phyloP scores from a whole-genome alignment of 768 basidiomycete species.

The Rossbeevera mucosa region DNA sequence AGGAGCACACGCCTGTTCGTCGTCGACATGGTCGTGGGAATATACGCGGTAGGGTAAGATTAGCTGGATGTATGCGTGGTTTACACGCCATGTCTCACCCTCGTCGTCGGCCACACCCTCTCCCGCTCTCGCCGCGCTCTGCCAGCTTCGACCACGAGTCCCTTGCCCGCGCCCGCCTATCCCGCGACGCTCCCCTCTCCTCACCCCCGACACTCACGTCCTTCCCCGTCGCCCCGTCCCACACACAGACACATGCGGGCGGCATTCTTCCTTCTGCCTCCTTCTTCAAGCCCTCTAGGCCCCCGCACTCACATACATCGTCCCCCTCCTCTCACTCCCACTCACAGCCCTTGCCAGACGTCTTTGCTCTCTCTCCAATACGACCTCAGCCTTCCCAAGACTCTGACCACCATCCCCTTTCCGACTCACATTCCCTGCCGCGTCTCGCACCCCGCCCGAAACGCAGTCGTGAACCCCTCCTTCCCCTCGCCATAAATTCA shows the following conservation, averaged over 20 bases:
- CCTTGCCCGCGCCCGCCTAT: neutral
- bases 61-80: neutral
- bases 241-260: conserved; percentile 65
- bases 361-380: conserved; percentile 40
- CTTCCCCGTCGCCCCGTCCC: conserved; percentile 38
- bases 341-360: conserved; percentile 26
- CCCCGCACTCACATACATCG: conserved; percentile 44
- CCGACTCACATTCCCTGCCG: conserved; percentile 22
- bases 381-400: conserved; percentile 36
- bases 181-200: conserved; percentile 21
- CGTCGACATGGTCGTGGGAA: conserved; percentile 17
- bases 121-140: neutral
- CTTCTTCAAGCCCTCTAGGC: conserved; percentile 71
- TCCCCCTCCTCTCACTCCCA: conserved; percentile 30
- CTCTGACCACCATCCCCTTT: conserved; percentile 35
- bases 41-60: neutral
- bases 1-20: conserved; percentile 34
- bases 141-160: conserved; percentile 18
- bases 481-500: conserved; percentile 40
- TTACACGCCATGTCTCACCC: neutral
- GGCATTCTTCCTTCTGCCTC: conserved; percentile 76
- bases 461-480: conserved; percentile 68
- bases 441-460: conserved; percentile 43
- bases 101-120: conserved; percentile 1
- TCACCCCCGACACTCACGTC: conserved; percentile 19